phyloP scores from a whole-genome alignment of 2,329 filamentous ascomycete species.

The Sclerotinia subarctica region DNA sequence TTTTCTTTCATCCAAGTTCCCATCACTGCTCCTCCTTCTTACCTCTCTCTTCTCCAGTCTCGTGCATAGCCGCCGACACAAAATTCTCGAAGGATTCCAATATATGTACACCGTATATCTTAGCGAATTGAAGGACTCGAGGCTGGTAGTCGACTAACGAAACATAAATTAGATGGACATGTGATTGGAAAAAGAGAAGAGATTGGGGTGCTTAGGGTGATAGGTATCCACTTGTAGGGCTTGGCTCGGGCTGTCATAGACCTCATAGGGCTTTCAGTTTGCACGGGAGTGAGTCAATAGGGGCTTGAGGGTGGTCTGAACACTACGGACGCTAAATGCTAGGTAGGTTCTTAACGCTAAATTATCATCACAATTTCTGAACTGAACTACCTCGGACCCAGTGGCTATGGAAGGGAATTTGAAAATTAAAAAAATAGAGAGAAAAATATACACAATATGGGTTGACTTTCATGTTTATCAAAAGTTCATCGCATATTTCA shows the following conservation, averaged over 20 bases:
- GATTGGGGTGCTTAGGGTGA: neutral
- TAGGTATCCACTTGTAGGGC: slow-evolving; percentile 3
- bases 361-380: neutral
- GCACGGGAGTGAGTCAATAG: neutral
- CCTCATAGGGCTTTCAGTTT: neutral
- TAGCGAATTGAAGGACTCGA: neutral
- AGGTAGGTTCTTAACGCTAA: neutral
- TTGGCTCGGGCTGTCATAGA: neutral
- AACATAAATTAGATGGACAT: neutral
- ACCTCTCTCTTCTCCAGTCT: neutral
- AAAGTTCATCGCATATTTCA: too few species aligned
- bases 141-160: neutral
- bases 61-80: neutral
- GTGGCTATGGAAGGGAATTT: neutral
- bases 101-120: neutral
- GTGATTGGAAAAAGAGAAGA: neutral
- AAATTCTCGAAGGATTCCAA: neutral
- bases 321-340: neutral
- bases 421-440: neutral
- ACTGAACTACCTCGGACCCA: neutral
- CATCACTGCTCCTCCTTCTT: neutral
- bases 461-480: too few species aligned
- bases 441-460: neutral
- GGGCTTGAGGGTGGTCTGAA: neutral
- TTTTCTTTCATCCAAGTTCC: neutral